Percentiles rank a stretch among this genome's conserved stretches.
These are phyloP conservation scores for Solanum arcanum DNA, from an alignment of 257 asterid genomes.

Conservation along the genomic window DNA sequence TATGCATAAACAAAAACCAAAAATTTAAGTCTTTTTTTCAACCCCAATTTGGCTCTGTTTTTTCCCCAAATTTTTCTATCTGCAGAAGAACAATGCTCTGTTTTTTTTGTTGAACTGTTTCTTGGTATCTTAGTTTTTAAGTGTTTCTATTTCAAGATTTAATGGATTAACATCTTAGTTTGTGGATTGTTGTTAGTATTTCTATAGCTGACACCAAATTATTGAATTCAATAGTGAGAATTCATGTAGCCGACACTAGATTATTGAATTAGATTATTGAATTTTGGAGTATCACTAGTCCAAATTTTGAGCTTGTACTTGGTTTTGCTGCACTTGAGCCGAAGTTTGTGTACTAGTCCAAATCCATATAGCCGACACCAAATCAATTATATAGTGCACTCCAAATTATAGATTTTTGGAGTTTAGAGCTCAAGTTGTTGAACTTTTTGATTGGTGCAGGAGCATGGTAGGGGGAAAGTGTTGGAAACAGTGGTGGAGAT, in stretches of 20 bases:
- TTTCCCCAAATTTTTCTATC: background rate
- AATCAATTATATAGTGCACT: background rate
- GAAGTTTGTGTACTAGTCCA: background rate
- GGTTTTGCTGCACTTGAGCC: too few species aligned
- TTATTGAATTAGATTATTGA: background rate
- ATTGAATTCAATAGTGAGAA: background rate
- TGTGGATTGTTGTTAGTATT: background rate
- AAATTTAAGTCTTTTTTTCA: background rate
- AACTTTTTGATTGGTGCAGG: conserved; percentile 19
- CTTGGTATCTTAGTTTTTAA: background rate
- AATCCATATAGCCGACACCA: background rate
- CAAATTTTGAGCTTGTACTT: background rate
- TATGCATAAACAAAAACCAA: background rate
- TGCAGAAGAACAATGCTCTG: background rate
- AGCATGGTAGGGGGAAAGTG: conserved; percentile 81
- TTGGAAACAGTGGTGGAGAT: conserved; percentile 83
- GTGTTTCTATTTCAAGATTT: background rate
- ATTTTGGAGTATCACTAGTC: background rate
- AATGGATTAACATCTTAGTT: background rate
- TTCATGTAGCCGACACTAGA: background rate
- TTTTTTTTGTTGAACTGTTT: background rate
- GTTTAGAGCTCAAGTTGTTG: background rate
- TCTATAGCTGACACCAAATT: background rate
- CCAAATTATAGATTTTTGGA: background rate
- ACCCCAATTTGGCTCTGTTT: background rate